Evolutionary conservation across 441 rosid genomes (phyloP).

Genomic region (Arabidopsis lyrata): DNA sequence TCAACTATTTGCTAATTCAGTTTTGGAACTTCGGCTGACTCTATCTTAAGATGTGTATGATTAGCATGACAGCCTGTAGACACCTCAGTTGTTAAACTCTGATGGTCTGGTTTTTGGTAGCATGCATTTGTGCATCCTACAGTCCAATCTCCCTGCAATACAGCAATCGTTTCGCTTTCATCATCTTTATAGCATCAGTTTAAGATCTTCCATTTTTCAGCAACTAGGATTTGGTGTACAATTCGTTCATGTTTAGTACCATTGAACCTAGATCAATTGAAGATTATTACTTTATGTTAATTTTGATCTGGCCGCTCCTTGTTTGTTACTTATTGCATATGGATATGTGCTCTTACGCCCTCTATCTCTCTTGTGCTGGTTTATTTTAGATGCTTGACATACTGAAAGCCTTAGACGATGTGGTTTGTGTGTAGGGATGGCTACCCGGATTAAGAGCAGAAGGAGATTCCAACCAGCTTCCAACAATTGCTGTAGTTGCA

Average conservation of each 20-base stretch:
- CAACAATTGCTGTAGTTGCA: slow-evolving; percentile 94
- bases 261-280: neutral
- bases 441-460: slow-evolving; percentile 88
- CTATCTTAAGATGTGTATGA: slow-evolving; percentile 18
- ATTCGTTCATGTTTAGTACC: neutral
- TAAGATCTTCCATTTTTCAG: slow-evolving; percentile 14
- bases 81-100: slow-evolving; percentile 10
- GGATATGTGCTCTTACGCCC: neutral
- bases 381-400: neutral
- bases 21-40: slow-evolving; percentile 30
- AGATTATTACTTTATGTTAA: slow-evolving; percentile 8
- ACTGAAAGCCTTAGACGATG: slow-evolving; percentile 32
- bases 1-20: slow-evolving; percentile 19
- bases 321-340: slow-evolving; percentile 16
- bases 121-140: slow-evolving; percentile 13
- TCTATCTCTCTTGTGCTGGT: slow-evolving; percentile 5
- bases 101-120: slow-evolving; percentile 29
- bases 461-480: slow-evolving; percentile 90
- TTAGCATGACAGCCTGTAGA: slow-evolving; percentile 24
- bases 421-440: slow-evolving; percentile 79
- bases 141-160: slow-evolving; percentile 15
- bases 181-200: slow-evolving; percentile 16
- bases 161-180: neutral
- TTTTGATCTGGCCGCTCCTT: slow-evolving; percentile 1
- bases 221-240: slow-evolving; percentile 23